Percentiles rank a stretch among this genome's conserved stretches.
Evolutionary conservation across 305 asterid species (phyloP).

Genomic region (Rubia peregrina): DNA sequence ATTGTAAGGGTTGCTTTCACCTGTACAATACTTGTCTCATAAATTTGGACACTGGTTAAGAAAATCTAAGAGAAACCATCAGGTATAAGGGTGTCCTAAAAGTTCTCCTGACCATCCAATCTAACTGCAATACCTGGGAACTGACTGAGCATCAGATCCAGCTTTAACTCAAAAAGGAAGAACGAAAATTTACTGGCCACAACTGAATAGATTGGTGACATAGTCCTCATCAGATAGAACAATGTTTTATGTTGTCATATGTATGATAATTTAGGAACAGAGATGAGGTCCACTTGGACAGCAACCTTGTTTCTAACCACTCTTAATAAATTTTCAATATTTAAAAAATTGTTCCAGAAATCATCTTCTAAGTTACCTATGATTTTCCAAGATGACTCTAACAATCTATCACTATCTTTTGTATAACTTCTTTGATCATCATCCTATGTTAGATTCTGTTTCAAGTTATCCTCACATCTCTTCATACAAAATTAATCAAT

Average conservation of each 20-base stretch:
- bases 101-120: background rate
- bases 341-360: background rate
- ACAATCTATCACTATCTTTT: background rate
- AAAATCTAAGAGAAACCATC: background rate
- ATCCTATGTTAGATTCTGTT: background rate
- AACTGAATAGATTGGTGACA: background rate
- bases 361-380: background rate
- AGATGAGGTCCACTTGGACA: background rate
- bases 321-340: too few species aligned
- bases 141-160: background rate
- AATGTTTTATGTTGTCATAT: background rate
- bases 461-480: background rate
- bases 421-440: background rate
- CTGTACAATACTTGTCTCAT: background rate
- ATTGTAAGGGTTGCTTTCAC: background rate
- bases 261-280: background rate
- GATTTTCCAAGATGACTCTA: background rate
- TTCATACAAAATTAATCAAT: background rate
- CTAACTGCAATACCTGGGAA: background rate
- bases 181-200: background rate
- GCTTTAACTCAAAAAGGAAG: background rate
- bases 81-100: background rate
- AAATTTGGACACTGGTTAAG: background rate
- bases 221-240: slow-evolving; percentile 1
- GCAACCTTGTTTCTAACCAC: too few species aligned